Conservation (phyloP, 2,329 filamentous ascomycete species). For the Alternaria burnsii region DNA sequence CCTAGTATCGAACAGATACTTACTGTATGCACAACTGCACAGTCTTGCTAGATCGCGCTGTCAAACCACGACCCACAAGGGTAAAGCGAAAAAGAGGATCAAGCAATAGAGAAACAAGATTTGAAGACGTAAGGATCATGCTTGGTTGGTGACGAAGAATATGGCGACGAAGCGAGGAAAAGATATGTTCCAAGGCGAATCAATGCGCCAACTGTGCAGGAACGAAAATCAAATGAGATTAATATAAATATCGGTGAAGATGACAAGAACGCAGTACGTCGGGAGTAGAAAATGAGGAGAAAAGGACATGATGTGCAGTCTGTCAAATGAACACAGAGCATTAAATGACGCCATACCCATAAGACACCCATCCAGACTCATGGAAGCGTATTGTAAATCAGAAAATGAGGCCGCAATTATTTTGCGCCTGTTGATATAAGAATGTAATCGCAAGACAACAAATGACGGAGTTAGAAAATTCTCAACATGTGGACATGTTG, state of each 20-base stretch:
- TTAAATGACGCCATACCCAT: not conserved
- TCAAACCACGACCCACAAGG: not conserved
- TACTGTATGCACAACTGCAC: not conserved
- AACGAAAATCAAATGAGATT: slow-evolving; percentile 12
- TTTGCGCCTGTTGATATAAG: not conserved
- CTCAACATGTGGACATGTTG: not conserved
- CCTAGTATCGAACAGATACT: not conserved
- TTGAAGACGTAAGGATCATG: not conserved
- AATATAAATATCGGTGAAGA: slow-evolving; percentile 18
- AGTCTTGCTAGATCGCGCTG: not conserved
- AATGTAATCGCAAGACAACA: not conserved
- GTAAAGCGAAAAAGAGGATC: not conserved
- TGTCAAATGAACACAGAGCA: not conserved
- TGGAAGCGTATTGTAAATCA: not conserved
- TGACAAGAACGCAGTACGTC: not conserved
- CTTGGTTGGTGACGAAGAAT: not conserved
- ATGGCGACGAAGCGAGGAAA: not conserved
- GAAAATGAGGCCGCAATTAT: not conserved
- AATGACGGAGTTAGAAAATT: not conserved
- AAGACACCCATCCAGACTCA: not conserved
- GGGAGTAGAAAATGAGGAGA: slow-evolving; percentile 4
- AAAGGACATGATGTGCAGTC: not conserved
- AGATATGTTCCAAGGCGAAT: not conserved
- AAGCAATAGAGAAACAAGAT: not conserved
- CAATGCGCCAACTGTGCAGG: not conserved